Percentiles rank a stretch among this genome's conserved stretches.
Evolutionary conservation across 1,139 yeast genomes (phyloP).

Genomic region (Yamadazyma aaseri): DNA sequence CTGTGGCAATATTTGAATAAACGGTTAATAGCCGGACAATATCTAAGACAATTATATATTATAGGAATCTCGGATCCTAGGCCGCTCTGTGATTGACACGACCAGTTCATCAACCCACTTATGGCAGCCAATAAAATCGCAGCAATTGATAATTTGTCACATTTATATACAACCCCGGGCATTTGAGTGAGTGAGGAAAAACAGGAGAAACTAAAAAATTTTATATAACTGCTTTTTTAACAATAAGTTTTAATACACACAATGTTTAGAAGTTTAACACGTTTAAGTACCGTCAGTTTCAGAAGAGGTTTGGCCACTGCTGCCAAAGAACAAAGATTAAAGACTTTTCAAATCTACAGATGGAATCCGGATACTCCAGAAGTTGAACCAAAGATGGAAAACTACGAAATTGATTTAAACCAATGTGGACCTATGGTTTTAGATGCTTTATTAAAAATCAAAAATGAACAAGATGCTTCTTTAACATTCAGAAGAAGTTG

Average conservation of each 20-base stretch:
- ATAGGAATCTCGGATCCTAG: no score
- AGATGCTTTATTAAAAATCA: slow-evolving; percentile 91
- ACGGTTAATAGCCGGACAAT: no score
- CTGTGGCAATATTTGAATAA: no score
- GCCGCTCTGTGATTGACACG: no score
- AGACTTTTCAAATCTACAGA: slow-evolving; percentile 90
- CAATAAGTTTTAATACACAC: slow-evolving; percentile 5
- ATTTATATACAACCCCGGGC: not conserved
- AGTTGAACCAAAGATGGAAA: slow-evolving; percentile 83
- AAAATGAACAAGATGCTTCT: slow-evolving; percentile 94
- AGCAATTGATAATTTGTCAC: slow-evolving; percentile 11
- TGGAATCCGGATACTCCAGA: slow-evolving; percentile 99
- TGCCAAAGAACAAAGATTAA: slow-evolving; percentile 52
- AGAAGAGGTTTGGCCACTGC: slow-evolving; percentile 43
- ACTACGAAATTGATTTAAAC: slow-evolving; percentile 81
- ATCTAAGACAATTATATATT: no score
- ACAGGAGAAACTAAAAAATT: slow-evolving; percentile 2
- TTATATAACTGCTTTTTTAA: slow-evolving; percentile 3
- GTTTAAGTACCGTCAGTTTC: slow-evolving; percentile 6
- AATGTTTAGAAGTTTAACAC: slow-evolving; percentile 11
- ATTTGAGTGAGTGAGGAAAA: not conserved
- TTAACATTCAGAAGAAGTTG: slow-evolving; percentile 97
- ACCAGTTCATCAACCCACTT: no score
- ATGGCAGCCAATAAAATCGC: slow-evolving; percentile 9
- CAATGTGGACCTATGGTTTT: slow-evolving; percentile 97